Conservation (phyloP, 140 eudicot species). For the Bidens hawaiensis region DNA sequence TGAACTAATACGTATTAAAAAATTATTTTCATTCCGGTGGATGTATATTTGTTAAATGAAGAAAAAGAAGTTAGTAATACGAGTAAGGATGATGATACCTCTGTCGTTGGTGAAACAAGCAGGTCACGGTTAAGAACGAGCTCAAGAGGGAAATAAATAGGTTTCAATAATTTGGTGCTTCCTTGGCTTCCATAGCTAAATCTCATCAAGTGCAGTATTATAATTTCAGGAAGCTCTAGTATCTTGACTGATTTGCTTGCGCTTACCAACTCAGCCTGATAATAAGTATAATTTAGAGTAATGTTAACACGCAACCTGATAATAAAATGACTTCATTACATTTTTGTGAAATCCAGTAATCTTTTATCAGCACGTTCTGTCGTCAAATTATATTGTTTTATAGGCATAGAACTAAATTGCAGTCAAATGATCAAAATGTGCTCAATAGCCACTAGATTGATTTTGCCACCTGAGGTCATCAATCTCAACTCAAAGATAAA, state of each 20-base stretch:
- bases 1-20: not conserved
- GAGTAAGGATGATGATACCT: constrained; percentile 31
- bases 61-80: not conserved
- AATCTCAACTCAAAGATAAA: not conserved
- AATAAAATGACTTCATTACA: not conserved
- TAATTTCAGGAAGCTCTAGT: constrained; percentile 60
- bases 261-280: constrained; percentile 73
- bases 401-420: no score
- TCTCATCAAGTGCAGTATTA: constrained; percentile 83
- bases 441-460: no score
- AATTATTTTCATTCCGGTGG: not conserved
- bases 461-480: not conserved
- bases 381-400: no score
- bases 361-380: not conserved
- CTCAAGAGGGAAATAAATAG: constrained; percentile 67
- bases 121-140: constrained; percentile 51
- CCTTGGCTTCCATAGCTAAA: constrained; percentile 81
- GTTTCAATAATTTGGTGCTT: constrained; percentile 71
- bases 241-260: constrained; percentile 84
- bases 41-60: not conserved
- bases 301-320: no score
- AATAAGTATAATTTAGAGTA: no score
- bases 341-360: not conserved
- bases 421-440: not conserved
- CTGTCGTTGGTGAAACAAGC: constrained; percentile 50